A percentile compares a stretch with the other conserved stretches of the same genome.
Conservation (phyloP, 768 basidiomycete species). For the Tephrocybe sp. region DNA sequence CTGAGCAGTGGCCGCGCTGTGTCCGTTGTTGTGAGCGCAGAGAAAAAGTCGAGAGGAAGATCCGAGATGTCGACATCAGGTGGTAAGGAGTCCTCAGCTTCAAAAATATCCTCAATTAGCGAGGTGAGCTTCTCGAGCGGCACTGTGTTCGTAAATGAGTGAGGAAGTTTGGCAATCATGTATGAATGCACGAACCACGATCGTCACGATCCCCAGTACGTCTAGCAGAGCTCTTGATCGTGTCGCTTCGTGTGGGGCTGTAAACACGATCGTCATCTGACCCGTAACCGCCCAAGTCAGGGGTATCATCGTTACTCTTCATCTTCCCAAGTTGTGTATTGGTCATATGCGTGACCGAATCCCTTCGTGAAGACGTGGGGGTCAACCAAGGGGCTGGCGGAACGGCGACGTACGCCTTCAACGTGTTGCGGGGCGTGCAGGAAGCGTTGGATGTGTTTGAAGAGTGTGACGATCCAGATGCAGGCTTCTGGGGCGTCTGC, state of each 20-base stretch:
- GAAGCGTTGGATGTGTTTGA: slow-evolving; percentile 18
- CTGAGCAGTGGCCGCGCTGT: slow-evolving; percentile 60
- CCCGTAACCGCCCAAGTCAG: slow-evolving; percentile 59
- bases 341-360: slow-evolving; percentile 15
- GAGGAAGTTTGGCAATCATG: background rate
- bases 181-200: slow-evolving; percentile 45
- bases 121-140: slow-evolving; percentile 77
- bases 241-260: slow-evolving; percentile 32
- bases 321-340: slow-evolving; percentile 24
- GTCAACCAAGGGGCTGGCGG: slow-evolving; percentile 48
- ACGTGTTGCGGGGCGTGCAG: slow-evolving; percentile 32
- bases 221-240: slow-evolving; percentile 49
- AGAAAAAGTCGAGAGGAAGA: slow-evolving; percentile 66
- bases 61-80: slow-evolving; percentile 50
- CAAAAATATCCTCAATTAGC: slow-evolving; percentile 82
- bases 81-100: slow-evolving; percentile 72
- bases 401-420: slow-evolving; percentile 47
- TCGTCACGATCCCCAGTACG: slow-evolving; percentile 78
- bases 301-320: slow-evolving; percentile 31
- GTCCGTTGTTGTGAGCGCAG: slow-evolving; percentile 51
- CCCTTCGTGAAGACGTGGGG: slow-evolving; percentile 38
- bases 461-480: slow-evolving; percentile 5
- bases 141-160: slow-evolving; percentile 30
- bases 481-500: slow-evolving; percentile 21
- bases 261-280: slow-evolving; percentile 39